Percentiles rank a stretch among this genome's conserved stretches.
These are phyloP conservation scores for Tetracentron sinense DNA, from an alignment of 164 flowering plant genomes.

Conservation along the genomic window DNA sequence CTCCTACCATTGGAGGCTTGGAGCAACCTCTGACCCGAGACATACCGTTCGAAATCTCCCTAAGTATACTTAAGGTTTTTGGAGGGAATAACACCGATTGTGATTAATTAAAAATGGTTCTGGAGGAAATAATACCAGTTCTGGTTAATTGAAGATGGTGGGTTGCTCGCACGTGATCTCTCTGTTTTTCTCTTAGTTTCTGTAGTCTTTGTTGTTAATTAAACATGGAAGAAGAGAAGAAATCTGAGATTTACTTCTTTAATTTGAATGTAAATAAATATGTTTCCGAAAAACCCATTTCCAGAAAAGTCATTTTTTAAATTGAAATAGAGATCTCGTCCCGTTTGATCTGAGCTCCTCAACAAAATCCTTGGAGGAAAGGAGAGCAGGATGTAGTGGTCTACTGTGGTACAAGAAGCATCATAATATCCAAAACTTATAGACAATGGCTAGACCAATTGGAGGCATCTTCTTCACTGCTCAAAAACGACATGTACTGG, in stretches of 20 bases:
- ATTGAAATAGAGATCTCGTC: not conserved
- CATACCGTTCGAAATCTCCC: too few species aligned
- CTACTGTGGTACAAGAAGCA: too few species aligned
- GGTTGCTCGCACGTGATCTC: not conserved
- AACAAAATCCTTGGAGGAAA: not conserved
- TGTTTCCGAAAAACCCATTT: not conserved
- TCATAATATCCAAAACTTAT: too few species aligned
- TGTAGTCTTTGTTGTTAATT: not conserved
- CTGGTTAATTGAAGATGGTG: not conserved
- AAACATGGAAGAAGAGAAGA: not conserved
- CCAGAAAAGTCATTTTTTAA: too few species aligned
- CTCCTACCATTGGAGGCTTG: too few species aligned
- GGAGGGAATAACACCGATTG: conserved; percentile 7
- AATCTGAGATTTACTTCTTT: not conserved
- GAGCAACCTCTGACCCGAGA: too few species aligned
- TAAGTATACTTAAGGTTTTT: too few species aligned
- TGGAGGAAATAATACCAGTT: not conserved
- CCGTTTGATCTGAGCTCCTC: not conserved
- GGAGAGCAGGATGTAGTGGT: not conserved
- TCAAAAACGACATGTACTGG: too few species aligned
- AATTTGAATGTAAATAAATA: not conserved
- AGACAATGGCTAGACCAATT: too few species aligned
- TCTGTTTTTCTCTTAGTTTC: too few species aligned
- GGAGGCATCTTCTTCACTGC: too few species aligned
- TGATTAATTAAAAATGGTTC: too few species aligned